phyloP scores from a whole-genome alignment of 495 filamentous ascomycete genomes.

The Pyronema omphalodes region DNA sequence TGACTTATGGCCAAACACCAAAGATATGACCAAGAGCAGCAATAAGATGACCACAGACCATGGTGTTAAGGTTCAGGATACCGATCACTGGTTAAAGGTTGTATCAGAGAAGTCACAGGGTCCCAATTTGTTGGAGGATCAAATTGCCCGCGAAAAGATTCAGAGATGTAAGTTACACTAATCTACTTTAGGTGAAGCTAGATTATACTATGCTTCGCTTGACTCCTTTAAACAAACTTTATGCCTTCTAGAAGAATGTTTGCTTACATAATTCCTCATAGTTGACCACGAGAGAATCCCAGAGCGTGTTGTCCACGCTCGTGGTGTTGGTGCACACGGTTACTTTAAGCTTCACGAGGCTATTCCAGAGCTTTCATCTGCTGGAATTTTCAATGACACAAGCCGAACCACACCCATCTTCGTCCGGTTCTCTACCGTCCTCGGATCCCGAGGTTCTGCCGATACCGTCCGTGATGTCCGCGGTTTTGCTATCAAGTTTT shows the following conservation, averaged over 20 bases:
- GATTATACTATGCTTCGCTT: too few relatives aligned
- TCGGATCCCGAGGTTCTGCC: constrained; percentile 56
- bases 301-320: constrained; percentile 76
- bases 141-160: constrained; percentile 61
- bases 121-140: constrained; percentile 65
- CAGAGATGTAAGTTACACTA: constrained; percentile 9
- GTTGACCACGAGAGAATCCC: constrained; percentile 84
- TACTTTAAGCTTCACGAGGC: constrained; percentile 55
- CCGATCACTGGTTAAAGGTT: constrained; percentile 64
- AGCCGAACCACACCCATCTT: constrained; percentile 62
- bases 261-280: constrained; percentile 3
- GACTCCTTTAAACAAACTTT: neutral
- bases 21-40: constrained; percentile 6
- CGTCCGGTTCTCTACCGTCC: constrained; percentile 66
- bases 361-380: constrained; percentile 42
- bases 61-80: constrained; percentile 54
- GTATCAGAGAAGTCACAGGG: constrained; percentile 39
- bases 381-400: constrained; percentile 63
- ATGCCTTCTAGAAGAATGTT: neutral
- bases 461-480: constrained; percentile 70
- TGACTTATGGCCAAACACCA: constrained; percentile 21
- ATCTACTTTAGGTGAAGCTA: neutral
- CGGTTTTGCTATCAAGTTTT: constrained; percentile 66
- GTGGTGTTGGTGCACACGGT: constrained; percentile 67
- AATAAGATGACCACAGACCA: constrained; percentile 51